phyloP scores from a whole-genome alignment of 768 basidiomycete species.

The Saitozyma podzolica region DNA sequence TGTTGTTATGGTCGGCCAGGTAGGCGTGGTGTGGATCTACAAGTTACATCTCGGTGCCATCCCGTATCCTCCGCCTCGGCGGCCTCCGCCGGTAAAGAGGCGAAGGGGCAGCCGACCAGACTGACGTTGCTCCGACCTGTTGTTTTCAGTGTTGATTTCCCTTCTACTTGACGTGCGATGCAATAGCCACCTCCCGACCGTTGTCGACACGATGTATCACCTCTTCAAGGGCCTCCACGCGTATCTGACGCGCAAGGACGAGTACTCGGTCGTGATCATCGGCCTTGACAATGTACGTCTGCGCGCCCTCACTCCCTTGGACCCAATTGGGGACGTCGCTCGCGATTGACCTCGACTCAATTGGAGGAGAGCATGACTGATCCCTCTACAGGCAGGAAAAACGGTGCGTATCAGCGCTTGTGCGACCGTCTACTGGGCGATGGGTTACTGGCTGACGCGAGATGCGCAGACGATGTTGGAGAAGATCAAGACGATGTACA shows the following conservation, averaged over 20 bases:
- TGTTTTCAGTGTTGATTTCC: too few species aligned
- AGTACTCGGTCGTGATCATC: constrained; percentile 92
- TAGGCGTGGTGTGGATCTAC: too few species aligned
- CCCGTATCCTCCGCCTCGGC: too few species aligned
- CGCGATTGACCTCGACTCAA: constrained; percentile 1
- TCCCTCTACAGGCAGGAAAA: constrained; percentile 29
- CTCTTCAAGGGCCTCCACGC: constrained; percentile 88
- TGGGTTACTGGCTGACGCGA: neutral
- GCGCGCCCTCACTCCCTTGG: too few species aligned
- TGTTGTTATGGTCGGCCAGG: too few species aligned
- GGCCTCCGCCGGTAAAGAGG: too few species aligned
- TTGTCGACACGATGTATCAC: constrained; percentile 70
- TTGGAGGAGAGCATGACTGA: neutral
- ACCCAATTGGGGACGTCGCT: too few species aligned
- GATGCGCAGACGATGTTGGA: constrained; percentile 73
- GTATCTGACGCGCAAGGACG: constrained; percentile 75
- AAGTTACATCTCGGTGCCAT: too few species aligned
- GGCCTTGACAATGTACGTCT: constrained; percentile 57
- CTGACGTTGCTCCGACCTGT: too few species aligned
- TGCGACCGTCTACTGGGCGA: neutral
- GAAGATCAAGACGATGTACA: constrained; percentile 91
- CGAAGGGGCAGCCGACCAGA: too few species aligned
- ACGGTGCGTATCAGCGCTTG: constrained; percentile 6
- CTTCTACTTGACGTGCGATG: too few species aligned
- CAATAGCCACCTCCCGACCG: too few species aligned